These are phyloP conservation scores for Eimeria falciformis DNA, from an alignment of 169 alveolate genomes.

Conservation along the genomic window DNA sequence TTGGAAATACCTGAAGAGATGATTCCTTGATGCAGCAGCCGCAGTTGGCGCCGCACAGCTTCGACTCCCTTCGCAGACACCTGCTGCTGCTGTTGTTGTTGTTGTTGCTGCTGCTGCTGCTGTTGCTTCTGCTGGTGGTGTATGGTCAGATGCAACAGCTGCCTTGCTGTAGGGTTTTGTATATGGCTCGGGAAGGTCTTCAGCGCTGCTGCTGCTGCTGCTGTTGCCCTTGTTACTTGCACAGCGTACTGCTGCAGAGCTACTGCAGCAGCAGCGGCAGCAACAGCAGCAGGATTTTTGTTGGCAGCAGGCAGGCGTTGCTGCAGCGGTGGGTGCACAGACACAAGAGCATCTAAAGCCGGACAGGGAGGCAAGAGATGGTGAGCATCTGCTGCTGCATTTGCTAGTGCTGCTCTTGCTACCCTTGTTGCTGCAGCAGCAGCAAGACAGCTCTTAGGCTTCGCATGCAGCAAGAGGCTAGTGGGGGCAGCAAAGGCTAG, in stretches of 20 bases:
- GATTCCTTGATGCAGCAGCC: slow-evolving; percentile 29
- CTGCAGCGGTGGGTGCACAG: slow-evolving; percentile 56
- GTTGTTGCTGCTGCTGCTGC: slow-evolving; percentile 4
- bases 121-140: slow-evolving; percentile 40
- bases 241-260: slow-evolving; percentile 66
- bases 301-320: slow-evolving; percentile 28
- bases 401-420: neutral
- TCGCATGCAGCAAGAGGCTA: too few species aligned
- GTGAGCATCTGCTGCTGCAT: neutral
- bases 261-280: slow-evolving; percentile 63
- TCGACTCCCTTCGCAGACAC: slow-evolving; percentile 11
- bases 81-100: slow-evolving; percentile 59
- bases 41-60: slow-evolving; percentile 66
- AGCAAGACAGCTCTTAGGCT: too few species aligned
- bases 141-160: slow-evolving; percentile 36
- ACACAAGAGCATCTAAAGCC: neutral
- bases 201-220: slow-evolving; percentile 62
- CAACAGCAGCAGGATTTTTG: slow-evolving; percentile 54
- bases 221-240: slow-evolving; percentile 21
- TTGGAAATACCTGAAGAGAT: slow-evolving; percentile 6
- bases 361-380: slow-evolving; percentile 12
- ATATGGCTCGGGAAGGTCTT: slow-evolving; percentile 20
- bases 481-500: too few species aligned
- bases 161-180: slow-evolving; percentile 19
- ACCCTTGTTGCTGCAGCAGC: neutral